Base-by-base conservation (phyloP, 306 rosid species). In the Vicia sativa region DNA sequence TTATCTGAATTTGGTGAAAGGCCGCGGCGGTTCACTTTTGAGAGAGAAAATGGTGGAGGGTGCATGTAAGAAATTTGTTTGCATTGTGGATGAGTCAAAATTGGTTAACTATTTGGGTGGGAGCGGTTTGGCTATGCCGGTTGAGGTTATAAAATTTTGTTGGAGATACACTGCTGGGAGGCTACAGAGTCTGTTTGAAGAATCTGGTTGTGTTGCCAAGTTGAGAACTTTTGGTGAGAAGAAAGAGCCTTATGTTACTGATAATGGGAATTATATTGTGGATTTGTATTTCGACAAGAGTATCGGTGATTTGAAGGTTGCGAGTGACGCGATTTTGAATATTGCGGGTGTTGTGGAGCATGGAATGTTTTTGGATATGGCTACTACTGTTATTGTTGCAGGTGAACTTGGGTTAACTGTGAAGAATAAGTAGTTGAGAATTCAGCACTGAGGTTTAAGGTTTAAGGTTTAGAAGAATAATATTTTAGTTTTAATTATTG, bases 271-370 rank as follows among this genome's bases (percentile, higher is more conserved):
- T 57, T 88, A 76, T 66, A 72, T 91, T 9, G 81, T 91, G 29
- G 97, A 91, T 65, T 80, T 91, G 84, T 88, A 83, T 85, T 85
- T 91, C 41, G 18, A 81, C 45, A 50, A 65, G 46, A 86, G 82
- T 71, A 83, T 91, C 57, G 97, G 97, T 14, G 96, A 91, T 86
- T 81, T 91, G 77, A 81, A 81, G 68, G 87, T 50, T 43, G 97
- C 97, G 0, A 91, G 93, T 11, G 96, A 88, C 13, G 76, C 83
- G 0, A 88, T 91, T 83, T 68, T 88, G 83, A 78, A 82, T 54
- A 87, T 86, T 68, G 75, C 96, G 0, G 97, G 97, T 10, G 97
- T 88, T 57, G 97, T 89, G 23, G 97, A 91, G 82, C 97, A 91
- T 71, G 96, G 97, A 2, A 91, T 91, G 97, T 91, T 91, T 55